These are phyloP conservation scores for Aureobasidium sp. DNA, from an alignment of 2,329 filamentous ascomycete species.

Conservation along the genomic window DNA sequence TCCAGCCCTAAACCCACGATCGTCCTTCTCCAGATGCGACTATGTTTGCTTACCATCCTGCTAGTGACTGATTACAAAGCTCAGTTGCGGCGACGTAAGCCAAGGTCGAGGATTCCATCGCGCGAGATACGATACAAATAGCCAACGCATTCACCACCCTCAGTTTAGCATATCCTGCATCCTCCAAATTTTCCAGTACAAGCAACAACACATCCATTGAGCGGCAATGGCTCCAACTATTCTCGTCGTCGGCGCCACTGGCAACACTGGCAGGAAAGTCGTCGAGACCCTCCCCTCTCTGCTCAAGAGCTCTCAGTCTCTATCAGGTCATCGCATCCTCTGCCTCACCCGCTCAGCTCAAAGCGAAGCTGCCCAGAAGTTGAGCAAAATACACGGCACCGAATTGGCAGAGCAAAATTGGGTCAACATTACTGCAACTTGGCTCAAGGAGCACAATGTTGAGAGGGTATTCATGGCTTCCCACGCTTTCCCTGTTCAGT, in stretches of 20 bases:
- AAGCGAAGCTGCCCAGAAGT: background rate
- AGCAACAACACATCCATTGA: too few species aligned
- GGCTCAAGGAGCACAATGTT: background rate
- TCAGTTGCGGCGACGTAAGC: too few species aligned
- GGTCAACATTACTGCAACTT: background rate
- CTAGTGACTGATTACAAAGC: too few species aligned
- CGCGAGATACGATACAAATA: too few species aligned
- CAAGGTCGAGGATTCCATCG: too few species aligned
- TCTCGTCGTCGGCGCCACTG: background rate
- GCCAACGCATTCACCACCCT: too few species aligned
- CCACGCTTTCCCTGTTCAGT: background rate
- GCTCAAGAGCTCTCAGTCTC: background rate
- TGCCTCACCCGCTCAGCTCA: background rate
- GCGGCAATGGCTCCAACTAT: background rate
- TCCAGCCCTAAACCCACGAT: too few species aligned
- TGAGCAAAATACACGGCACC: background rate
- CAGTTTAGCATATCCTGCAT: too few species aligned
- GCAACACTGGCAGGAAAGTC: background rate
- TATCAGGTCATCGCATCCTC: background rate
- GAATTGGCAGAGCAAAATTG: background rate
- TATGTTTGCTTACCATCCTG: too few species aligned
- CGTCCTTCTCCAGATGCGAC: too few species aligned
- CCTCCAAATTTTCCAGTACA: too few species aligned
- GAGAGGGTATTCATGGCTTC: background rate
- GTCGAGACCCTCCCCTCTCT: background rate